Evolutionary conservation across 768 basidiomycete genomes (phyloP).

Genomic region (Lactarius indigo): DNA sequence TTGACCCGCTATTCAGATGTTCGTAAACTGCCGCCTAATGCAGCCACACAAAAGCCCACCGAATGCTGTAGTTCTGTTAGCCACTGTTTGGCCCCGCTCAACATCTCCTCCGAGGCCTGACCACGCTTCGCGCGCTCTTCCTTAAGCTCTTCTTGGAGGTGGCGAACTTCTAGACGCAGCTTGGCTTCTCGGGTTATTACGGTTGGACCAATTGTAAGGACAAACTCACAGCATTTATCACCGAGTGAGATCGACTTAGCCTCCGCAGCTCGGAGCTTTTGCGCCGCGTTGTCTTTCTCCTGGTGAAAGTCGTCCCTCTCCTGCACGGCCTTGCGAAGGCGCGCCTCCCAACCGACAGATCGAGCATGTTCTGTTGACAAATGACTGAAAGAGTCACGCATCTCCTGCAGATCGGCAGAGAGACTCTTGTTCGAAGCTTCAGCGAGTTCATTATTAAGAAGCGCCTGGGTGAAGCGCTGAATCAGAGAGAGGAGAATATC

Average conservation of each 20-base stretch:
- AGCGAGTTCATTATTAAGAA: conserved; percentile 76
- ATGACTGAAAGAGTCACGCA: conserved; percentile 60
- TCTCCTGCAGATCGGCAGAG: conserved; percentile 71
- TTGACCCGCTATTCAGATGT: conserved; percentile 33
- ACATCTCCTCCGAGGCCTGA: conserved; percentile 62
- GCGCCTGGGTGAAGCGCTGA: conserved; percentile 73
- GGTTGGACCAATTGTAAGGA: no score
- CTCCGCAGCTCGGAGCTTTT: conserved; percentile 67
- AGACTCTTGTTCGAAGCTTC: conserved; percentile 76
- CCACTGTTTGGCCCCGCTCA: conserved; percentile 61
- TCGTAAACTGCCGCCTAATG: neutral
- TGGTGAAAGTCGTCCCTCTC: conserved; percentile 83
- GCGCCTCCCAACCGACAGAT: conserved; percentile 66
- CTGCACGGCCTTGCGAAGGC: conserved; percentile 58
- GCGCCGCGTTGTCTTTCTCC: conserved; percentile 69
- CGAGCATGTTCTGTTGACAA: conserved; percentile 67
- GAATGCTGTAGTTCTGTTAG: conserved; percentile 58
- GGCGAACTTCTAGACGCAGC: conserved; percentile 61
- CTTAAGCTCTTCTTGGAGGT: conserved; percentile 61
- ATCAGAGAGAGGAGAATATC: conserved; percentile 11
- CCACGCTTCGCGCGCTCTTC: conserved; percentile 54
- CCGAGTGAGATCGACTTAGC: conserved; percentile 57
- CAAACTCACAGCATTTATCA: conserved; percentile 58
- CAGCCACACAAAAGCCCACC: conserved; percentile 37
- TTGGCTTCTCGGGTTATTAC: conserved; percentile 46